phyloP scores from a whole-genome alignment of 2,329 filamentous ascomycete species.

The Xylariaceae sp. region DNA sequence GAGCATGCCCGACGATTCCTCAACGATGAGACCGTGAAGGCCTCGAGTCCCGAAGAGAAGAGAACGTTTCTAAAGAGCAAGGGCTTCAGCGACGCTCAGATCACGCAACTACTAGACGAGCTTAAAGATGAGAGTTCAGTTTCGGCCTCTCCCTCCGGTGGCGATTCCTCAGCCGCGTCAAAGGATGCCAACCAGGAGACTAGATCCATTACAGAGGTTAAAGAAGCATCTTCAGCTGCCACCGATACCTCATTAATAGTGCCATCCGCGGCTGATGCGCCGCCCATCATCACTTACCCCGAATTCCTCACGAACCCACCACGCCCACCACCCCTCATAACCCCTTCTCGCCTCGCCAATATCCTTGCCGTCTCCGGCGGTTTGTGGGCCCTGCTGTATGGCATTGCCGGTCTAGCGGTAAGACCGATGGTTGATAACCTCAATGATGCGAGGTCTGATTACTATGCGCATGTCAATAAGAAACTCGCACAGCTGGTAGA shows the following conservation, averaged over 20 bases:
- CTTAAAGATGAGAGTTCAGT: slow-evolving; percentile 19
- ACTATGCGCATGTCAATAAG: slow-evolving; percentile 54
- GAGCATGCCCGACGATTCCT: slow-evolving; percentile 79
- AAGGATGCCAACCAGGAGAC: slow-evolving; percentile 6
- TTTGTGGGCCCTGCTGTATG: slow-evolving; percentile 70
- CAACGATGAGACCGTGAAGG: slow-evolving; percentile 72
- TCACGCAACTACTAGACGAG: slow-evolving; percentile 65
- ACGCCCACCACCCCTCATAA: slow-evolving; percentile 66
- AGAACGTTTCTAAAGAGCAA: slow-evolving; percentile 78
- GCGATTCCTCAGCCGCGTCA: slow-evolving; percentile 8
- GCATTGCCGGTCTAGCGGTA: slow-evolving; percentile 71
- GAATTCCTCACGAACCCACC: slow-evolving; percentile 68
- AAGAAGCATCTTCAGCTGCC: slow-evolving; percentile 6
- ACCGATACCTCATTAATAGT: slow-evolving; percentile 22
- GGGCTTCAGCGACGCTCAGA: slow-evolving; percentile 70
- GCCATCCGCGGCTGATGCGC: slow-evolving; percentile 48
- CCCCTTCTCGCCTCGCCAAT: slow-evolving; percentile 62
- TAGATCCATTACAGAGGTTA: background rate
- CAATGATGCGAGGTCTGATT: slow-evolving; percentile 58
- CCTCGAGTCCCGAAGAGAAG: slow-evolving; percentile 75
- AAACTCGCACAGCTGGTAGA: slow-evolving; percentile 54
- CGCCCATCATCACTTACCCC: slow-evolving; percentile 72
- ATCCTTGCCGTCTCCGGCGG: slow-evolving; percentile 64
- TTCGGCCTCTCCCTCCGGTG: slow-evolving; percentile 3
- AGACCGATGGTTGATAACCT: slow-evolving; percentile 64